A percentile compares a stretch with the other conserved stretches of the same genome.
Conservation (phyloP, 1,139 yeast genomes). For the Sugiyamaella neomexicana region DNA sequence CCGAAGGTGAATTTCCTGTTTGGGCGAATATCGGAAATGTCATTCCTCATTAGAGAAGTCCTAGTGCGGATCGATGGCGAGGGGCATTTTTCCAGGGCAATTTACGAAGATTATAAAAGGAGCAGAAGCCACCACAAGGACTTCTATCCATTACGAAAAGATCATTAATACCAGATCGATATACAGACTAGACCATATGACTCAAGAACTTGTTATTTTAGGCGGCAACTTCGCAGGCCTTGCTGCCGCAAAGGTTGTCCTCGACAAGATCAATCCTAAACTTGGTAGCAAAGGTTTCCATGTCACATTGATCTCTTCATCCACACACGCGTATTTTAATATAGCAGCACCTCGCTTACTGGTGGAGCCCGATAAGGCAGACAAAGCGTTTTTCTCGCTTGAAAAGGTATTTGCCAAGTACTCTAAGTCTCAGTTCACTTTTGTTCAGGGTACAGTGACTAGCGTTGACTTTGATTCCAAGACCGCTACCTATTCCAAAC, state of each 20-base stretch:
- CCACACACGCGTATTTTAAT: slow-evolving; percentile 25
- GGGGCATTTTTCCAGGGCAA: too few relatives aligned
- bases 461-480: slow-evolving; percentile 32
- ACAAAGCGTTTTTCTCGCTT: slow-evolving; percentile 23
- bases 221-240: slow-evolving; percentile 33
- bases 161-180: too few relatives aligned
- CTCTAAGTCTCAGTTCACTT: slow-evolving; percentile 24
- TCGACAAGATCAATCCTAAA: slow-evolving; percentile 21
- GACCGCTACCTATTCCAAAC: slow-evolving; percentile 36
- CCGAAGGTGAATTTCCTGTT: too few relatives aligned
- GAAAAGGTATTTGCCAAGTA: slow-evolving; percentile 23
- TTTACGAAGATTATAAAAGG: too few relatives aligned
- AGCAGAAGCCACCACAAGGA: too few relatives aligned
- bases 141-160: too few relatives aligned
- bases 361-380: slow-evolving; percentile 28
- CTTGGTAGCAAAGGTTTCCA: slow-evolving; percentile 15
- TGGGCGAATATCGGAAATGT: too few relatives aligned
- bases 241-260: slow-evolving; percentile 24
- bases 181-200: too few relatives aligned
- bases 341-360: slow-evolving; percentile 34
- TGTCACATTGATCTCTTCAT: slow-evolving; percentile 28
- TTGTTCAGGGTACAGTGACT: slow-evolving; percentile 40
- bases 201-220: slow-evolving; percentile 29
- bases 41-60: too few relatives aligned
- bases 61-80: too few relatives aligned